A percentile compares a stretch with the other conserved stretches of the same genome.
Evolutionary conservation across 495 filamentous ascomycete species (phyloP).

Genomic region (Tuber microsphaerosporum): DNA sequence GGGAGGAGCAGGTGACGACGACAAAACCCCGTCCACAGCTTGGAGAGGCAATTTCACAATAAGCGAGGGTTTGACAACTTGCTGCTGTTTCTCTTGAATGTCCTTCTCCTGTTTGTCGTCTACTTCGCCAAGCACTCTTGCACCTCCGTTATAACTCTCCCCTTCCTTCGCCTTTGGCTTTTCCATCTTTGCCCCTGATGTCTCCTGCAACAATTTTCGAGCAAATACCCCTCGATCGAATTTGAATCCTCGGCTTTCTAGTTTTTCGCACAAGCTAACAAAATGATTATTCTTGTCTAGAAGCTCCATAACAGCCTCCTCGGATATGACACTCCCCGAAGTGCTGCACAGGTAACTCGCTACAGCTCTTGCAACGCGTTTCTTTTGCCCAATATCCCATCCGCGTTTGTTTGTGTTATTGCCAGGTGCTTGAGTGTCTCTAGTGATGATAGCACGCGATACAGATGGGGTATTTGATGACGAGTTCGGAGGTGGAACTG

Average conservation of each 20-base stretch:
- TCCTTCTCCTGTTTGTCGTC: constrained; percentile 29
- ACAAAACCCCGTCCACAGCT: background rate
- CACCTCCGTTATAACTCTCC: constrained; percentile 10
- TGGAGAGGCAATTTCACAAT: background rate
- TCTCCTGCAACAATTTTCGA: constrained; percentile 29
- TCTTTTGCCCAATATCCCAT: background rate
- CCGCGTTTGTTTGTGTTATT: constrained; percentile 2
- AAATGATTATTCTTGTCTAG: constrained; percentile 25
- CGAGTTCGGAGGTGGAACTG: background rate
- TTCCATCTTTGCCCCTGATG: constrained; percentile 4
- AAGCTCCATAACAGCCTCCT: constrained; percentile 15
- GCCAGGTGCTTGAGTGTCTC: background rate
- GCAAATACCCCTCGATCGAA: constrained; percentile 34
- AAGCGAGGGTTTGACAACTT: background rate
- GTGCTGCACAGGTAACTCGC: constrained; percentile 19
- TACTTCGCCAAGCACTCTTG: constrained; percentile 27
- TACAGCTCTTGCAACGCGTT: constrained; percentile 16
- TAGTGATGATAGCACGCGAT: background rate
- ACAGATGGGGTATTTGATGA: background rate
- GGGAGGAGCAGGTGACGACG: background rate
- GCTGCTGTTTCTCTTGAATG: constrained; percentile 9
- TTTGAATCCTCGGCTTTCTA: constrained; percentile 28
- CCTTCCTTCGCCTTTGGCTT: background rate
- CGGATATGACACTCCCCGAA: constrained; percentile 12
- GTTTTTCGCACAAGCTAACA: constrained; percentile 22